Evolutionary conservation across 1,284 basidiomycete species (phyloP), one percentile per base, ranked within the genome.

Genomic region (Marasmius tenuissimus): DNA sequence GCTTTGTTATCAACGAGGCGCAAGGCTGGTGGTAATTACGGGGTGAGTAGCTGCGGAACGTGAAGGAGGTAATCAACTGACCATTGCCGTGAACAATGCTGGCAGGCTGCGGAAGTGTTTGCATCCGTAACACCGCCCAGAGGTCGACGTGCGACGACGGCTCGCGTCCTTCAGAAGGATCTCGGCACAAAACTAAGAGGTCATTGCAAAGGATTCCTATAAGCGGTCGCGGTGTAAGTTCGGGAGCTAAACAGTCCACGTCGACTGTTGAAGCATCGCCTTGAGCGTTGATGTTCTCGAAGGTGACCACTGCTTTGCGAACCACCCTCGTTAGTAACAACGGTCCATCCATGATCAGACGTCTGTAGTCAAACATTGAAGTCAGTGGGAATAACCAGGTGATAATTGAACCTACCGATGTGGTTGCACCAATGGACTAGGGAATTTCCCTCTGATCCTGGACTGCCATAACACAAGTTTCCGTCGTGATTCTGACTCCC

Each of bases 351-450:
- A 96, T 91, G 61, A 96, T 92, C 42, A 96, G 84, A 61, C 86
- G 93, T 58, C 91, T 93, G 62, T 50, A 50, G 8, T 35, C 18
- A 16, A 33, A 58, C 27, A 6, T 61, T 11, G 39, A 37, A 6
- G 52, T 63, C 50, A 65, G 54, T 48, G 22, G 53, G 38, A 57
- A n/a, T 47, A 1, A 2, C 42, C 48, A 55, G n/a, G 14, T 55
- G 6, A 40, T 65, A 54, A 39, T 39, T 52, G 33, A 22, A 73
- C 83, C 70, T 66, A 92, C 83, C 97, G 88, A 79, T 99, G 97
- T 14, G 97, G 97, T 75, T 99, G 97, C 34, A 99, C 97, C 48
- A 99, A 81, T 10, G 97, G 96, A 62, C 94, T 96, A 3, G 95
- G 93, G 73, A 97, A 97, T 69, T 87, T 91, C 33, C 94, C 94